Evolutionary conservation across 805 yeast genomes (phyloP).

Genomic region (Candida cerambycidarum): DNA sequence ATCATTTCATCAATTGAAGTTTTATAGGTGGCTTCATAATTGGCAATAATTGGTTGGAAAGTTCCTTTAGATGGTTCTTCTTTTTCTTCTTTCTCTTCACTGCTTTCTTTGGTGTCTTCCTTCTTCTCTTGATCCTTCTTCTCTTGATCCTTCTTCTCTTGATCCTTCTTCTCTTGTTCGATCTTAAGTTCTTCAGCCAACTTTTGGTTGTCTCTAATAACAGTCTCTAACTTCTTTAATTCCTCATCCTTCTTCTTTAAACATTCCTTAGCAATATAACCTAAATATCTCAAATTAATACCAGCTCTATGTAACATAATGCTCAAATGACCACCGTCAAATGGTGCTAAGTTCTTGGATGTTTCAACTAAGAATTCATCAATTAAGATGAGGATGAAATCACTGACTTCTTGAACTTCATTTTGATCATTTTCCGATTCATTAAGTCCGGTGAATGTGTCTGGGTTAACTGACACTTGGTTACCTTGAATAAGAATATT

Average conservation of each 20-base stretch:
- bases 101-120: constrained; percentile 25
- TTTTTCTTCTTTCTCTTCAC: constrained; percentile 26
- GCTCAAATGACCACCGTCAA: constrained; percentile 78
- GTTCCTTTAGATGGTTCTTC: constrained; percentile 33
- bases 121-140: constrained; percentile 10
- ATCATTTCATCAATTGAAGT: constrained; percentile 67
- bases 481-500: constrained; percentile 53
- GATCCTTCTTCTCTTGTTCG: constrained; percentile 10
- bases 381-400: constrained; percentile 59
- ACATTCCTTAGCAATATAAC: constrained; percentile 49
- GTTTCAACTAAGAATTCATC: constrained; percentile 62
- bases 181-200: no score
- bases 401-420: constrained; percentile 68
- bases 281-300: constrained; percentile 86
- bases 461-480: constrained; percentile 71
- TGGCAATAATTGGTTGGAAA: constrained; percentile 42
- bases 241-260: constrained; percentile 20
- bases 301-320: constrained; percentile 73
- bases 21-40: constrained; percentile 47
- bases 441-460: constrained; percentile 55
- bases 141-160: constrained; percentile 9
- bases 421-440: constrained; percentile 52
- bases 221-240: constrained; percentile 18
- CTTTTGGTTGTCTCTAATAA: constrained; percentile 25
- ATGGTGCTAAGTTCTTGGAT: constrained; percentile 59